Evolutionary conservation across 306 rosid genomes (phyloP).

Genomic region (Vicia sativa): DNA sequence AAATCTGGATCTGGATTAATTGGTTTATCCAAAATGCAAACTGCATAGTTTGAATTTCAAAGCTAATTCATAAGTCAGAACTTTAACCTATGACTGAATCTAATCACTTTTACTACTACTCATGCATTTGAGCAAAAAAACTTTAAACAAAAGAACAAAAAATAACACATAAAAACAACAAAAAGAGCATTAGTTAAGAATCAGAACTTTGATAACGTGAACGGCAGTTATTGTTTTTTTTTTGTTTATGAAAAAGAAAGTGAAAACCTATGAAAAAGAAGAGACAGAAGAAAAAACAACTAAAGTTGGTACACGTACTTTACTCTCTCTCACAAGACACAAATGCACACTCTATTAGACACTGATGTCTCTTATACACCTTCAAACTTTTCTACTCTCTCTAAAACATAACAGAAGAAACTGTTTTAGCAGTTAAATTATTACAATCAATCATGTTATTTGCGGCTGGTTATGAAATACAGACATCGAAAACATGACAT

Average conservation of each 20-base stretch:
- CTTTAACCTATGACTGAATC: neutral
- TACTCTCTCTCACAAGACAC: neutral
- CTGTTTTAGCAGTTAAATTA: constrained; percentile 21
- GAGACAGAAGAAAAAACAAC: constrained; percentile 27
- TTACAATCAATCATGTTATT: neutral
- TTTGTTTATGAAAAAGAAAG: neutral
- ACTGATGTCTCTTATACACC: neutral
- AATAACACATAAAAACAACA: neutral
- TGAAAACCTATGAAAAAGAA: neutral
- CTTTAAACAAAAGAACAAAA: neutral
- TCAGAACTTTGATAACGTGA: constrained; percentile 12
- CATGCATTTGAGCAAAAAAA: constrained; percentile 6
- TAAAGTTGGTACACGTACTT: constrained; percentile 23
- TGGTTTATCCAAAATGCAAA: constrained; percentile 22
- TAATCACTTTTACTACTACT: neutral
- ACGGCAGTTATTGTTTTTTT: neutral
- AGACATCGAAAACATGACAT: too few species aligned
- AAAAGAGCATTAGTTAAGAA: constrained; percentile 20
- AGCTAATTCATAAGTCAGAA: neutral
- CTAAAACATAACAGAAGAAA: neutral
- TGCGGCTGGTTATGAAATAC: too few species aligned
- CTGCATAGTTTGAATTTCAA: constrained; percentile 14
- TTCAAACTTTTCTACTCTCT: constrained; percentile 13
- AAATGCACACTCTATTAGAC: neutral
- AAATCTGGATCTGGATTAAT: constrained; percentile 16